Evolutionary conservation across 495 filamentous ascomycete species (phyloP).

Genomic region (Hyaloscypha bicolor): DNA sequence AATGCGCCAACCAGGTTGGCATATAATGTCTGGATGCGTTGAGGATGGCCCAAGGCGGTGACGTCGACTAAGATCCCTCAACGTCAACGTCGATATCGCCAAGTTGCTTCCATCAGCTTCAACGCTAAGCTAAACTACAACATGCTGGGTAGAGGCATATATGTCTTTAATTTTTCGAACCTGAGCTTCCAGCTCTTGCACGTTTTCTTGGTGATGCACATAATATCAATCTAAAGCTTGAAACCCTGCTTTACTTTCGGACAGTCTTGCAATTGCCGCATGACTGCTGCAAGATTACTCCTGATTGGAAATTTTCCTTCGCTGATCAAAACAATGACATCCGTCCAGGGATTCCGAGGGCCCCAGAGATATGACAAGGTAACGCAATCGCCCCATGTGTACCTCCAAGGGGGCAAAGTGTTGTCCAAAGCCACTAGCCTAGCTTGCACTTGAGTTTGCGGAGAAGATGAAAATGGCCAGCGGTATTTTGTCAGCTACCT

Average conservation of each 20-base stretch:
- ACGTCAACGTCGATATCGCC: not conserved
- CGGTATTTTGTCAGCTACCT: no score
- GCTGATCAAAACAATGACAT: conserved; percentile 25
- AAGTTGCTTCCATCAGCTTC: not conserved
- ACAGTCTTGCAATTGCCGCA: conserved; percentile 23
- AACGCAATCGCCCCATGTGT: conserved; percentile 3
- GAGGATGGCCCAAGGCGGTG: not conserved
- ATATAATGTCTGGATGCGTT: not conserved
- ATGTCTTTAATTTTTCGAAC: conserved; percentile 37
- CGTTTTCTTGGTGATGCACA: conserved; percentile 40
- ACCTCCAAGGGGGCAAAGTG: not conserved
- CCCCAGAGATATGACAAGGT: conserved; percentile 35
- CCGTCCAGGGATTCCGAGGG: conserved; percentile 1
- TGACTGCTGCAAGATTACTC: conserved; percentile 28
- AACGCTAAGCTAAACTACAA: conserved; percentile 35
- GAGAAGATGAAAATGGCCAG: no score
- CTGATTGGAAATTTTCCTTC: conserved; percentile 24
- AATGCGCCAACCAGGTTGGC: not conserved
- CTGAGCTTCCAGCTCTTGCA: conserved; percentile 36
- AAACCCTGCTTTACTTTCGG: not conserved
- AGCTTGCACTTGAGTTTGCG: no score
- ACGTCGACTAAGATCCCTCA: not conserved
- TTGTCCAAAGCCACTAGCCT: not conserved
- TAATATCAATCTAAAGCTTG: conserved; percentile 22
- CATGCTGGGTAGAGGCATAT: conserved; percentile 30